Evolutionary conservation across 768 basidiomycete species (phyloP).

Genomic region (Leucocoprinus birnbaumii): DNA sequence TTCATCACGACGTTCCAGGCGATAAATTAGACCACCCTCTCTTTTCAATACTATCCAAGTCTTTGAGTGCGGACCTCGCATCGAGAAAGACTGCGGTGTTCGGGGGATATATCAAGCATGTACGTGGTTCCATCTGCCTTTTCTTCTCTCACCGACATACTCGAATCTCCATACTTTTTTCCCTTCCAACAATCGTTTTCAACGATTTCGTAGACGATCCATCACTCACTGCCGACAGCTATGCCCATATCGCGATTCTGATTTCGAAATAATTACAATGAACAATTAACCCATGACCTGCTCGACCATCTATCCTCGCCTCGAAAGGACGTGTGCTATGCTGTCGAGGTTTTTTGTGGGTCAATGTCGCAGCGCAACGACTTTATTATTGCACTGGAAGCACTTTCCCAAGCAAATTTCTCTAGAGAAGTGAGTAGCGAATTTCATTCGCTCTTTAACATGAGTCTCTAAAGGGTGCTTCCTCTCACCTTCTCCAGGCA

Average conservation of each 20-base stretch:
- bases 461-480: too few relatives aligned
- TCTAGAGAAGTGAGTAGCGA: conserved; percentile 60
- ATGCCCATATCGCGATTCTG: conserved; percentile 79
- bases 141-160: background rate
- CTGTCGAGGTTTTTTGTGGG: conserved; percentile 92
- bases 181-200: conserved; percentile 88
- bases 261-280: conserved; percentile 82
- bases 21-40: conserved; percentile 94
- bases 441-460: background rate
- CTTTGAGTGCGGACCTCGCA: conserved; percentile 64
- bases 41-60: conserved; percentile 93
- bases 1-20: conserved; percentile 93
- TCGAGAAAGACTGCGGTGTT: conserved; percentile 86
- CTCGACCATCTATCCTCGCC: conserved; percentile 85
- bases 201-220: conserved; percentile 98
- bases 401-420: conserved; percentile 90
- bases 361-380: conserved; percentile 88
- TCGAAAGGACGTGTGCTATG: conserved; percentile 79
- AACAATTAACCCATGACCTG: conserved; percentile 98
- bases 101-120: conserved; percentile 95
- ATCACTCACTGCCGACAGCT: conserved; percentile 93
- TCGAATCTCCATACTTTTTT: conserved; percentile 92
- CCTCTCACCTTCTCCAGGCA: too few relatives aligned
- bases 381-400: conserved; percentile 93
- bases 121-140: conserved; percentile 35